Conservation (phyloP, 2,329 filamentous ascomycete species). For the Talaromyces amestolkiae region DNA sequence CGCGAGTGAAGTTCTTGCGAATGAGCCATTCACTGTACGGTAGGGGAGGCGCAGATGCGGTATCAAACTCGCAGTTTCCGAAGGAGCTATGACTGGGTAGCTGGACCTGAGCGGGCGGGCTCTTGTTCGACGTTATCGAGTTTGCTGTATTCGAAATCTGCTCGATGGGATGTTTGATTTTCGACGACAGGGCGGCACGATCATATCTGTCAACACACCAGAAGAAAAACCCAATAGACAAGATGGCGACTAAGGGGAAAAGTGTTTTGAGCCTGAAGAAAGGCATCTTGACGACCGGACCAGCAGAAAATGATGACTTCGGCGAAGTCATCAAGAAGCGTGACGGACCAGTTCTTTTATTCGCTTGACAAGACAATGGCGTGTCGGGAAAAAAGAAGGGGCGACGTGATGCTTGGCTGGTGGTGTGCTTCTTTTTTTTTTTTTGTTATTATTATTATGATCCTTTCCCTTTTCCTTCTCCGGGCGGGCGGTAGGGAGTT, state of each 20-base stretch:
- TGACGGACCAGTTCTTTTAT: not conserved
- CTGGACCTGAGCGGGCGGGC: constrained; percentile 26
- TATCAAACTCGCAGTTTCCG: constrained; percentile 34
- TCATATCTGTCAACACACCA: constrained; percentile 42
- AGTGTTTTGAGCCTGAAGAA: constrained; percentile 40
- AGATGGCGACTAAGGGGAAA: constrained; percentile 38
- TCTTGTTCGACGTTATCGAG: constrained; percentile 6
- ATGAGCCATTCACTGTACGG: constrained; percentile 43
- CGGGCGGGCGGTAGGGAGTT: constrained; percentile 1
- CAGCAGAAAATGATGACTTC: constrained; percentile 19
- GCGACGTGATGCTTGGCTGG: constrained; percentile 1
- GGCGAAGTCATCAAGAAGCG: constrained; percentile 16
- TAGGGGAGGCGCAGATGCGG: constrained; percentile 34
- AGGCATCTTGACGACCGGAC: constrained; percentile 38
- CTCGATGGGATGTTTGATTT: constrained; percentile 38
- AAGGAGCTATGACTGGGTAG: constrained; percentile 24
- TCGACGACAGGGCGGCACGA: constrained; percentile 33
- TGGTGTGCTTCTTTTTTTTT: not conserved
- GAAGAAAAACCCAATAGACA: constrained; percentile 42
- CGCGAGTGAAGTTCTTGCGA: constrained; percentile 46
- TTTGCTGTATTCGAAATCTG: constrained; percentile 20
- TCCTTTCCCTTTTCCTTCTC: constrained; percentile 9
- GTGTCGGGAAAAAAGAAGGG: constrained; percentile 1
- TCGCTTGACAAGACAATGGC: not conserved
- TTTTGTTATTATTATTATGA: constrained; percentile 2